A percentile compares a stretch with the other conserved stretches of the same genome.
Evolutionary conservation across 768 basidiomycete genomes (phyloP).

Genomic region (Suillus bovinus): DNA sequence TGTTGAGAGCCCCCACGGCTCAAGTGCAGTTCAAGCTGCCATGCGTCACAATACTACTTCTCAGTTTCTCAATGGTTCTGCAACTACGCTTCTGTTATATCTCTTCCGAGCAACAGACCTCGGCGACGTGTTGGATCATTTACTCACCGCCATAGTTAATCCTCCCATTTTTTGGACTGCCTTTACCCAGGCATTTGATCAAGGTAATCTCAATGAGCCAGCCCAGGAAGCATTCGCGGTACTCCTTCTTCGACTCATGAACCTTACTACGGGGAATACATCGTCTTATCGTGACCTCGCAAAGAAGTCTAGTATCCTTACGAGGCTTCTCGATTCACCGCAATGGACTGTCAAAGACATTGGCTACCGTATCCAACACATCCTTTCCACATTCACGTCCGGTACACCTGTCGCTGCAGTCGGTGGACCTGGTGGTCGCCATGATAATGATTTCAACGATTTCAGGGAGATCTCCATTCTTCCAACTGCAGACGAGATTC

Average conservation of each 20-base stretch:
- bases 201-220: constrained; percentile 31
- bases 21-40: constrained; percentile 38
- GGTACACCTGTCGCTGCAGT: constrained; percentile 19
- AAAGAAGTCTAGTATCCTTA: constrained; percentile 30
- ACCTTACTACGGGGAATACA: constrained; percentile 36
- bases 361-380: constrained; percentile 42
- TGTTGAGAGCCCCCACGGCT: constrained; percentile 36
- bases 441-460: constrained; percentile 66
- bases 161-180: constrained; percentile 53
- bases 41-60: constrained; percentile 41
- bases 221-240: constrained; percentile 44
- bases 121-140: constrained; percentile 41
- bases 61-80: constrained; percentile 45
- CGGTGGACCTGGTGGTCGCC: constrained; percentile 58
- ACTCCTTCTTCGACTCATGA: constrained; percentile 51
- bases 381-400: constrained; percentile 30
- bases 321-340: constrained; percentile 26
- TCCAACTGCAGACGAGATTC: constrained; percentile 61
- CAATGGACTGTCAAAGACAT: constrained; percentile 26
- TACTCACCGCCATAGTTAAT: constrained; percentile 44
- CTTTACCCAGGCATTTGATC: constrained; percentile 38
- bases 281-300: constrained; percentile 41
- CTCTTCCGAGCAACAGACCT: constrained; percentile 40
- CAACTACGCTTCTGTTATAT: constrained; percentile 37
- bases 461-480: constrained; percentile 63